Base-by-base conservation (phyloP, 306 rosid genomes). In the Begonia loranthoides region DNA sequence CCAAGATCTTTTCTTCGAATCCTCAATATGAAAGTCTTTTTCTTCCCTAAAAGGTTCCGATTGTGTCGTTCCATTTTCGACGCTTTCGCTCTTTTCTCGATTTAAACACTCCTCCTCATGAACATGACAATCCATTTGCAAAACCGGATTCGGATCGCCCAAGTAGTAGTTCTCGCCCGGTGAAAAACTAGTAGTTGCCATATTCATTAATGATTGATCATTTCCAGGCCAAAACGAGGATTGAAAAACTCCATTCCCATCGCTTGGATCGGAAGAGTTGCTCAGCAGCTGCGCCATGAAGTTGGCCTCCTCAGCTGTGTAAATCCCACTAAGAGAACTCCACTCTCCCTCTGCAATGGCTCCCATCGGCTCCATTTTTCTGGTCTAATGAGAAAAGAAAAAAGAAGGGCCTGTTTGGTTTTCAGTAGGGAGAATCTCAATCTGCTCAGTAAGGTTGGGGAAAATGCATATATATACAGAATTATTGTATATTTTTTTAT, bases 231-330 rank as follows among this genome's bases (percentile, higher is more conserved):
- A 84, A 67, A 50, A 58, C 54, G 84, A 11, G 61, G 74, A 71
- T 54, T 80, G 79, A 61, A 68, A 51, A 59, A 41, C 71, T 58
- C 61, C 73, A 66, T 50, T 65, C 5, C 48, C 51, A 19, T 62
- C 66, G 56, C 58, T 69, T 45, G 71, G 52, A 9, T 57, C 49
- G 9, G 28, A 61, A 49, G 58, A 66, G 13, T 9, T 66, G 54
- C 50, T 57, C 50, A 82, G 74, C 8, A 87, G 67, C 67, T 77
- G 78, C 54, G 78, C 54, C 81, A 83, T 78, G 51, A 84, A 66
- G 34, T 81, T 73, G 58, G 75, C 69, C 52, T 83, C 92, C 47
- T 78, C 79, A 24, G 76, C 69, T 48, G 79, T 62, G 64, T 67
- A 70, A 0, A 75, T 51, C 63, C 71, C 85, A 70, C 75, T 66